phyloP scores from a whole-genome alignment of 2,329 filamentous ascomycete species.

The Cytospora leucostoma region DNA sequence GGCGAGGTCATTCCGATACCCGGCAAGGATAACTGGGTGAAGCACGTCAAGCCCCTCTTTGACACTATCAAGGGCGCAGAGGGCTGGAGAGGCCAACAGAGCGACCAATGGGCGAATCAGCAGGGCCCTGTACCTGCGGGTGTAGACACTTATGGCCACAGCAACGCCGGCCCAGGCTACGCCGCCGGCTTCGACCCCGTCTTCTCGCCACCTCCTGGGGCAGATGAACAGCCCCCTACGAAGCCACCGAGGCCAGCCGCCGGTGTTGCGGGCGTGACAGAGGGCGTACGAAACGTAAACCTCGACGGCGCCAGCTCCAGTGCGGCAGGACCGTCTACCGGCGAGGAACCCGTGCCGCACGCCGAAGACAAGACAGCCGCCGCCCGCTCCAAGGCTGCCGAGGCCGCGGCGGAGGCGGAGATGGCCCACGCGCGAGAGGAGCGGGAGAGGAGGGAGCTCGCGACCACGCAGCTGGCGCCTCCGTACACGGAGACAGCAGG shows the following conservation, averaged over 20 bases:
- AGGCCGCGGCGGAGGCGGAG: slow-evolving; percentile 31
- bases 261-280: slow-evolving; percentile 15
- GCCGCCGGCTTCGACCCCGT: slow-evolving; percentile 22
- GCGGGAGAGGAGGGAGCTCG: slow-evolving; percentile 20
- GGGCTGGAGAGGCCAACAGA: slow-evolving; percentile 32
- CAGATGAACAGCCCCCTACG: slow-evolving; percentile 1
- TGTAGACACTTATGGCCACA: slow-evolving; percentile 9
- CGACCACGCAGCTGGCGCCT: slow-evolving; percentile 28
- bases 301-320: slow-evolving; percentile 13
- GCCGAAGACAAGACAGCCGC: slow-evolving; percentile 14
- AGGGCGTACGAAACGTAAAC: slow-evolving; percentile 24
- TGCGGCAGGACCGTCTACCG: not conserved
- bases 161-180: slow-evolving; percentile 10
- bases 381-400: slow-evolving; percentile 31
- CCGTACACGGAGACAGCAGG: slow-evolving; percentile 33
- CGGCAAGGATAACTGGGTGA: slow-evolving; percentile 37
- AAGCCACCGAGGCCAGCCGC: slow-evolving; percentile 18
- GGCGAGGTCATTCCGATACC: slow-evolving; percentile 42
- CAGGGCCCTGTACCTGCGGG: slow-evolving; percentile 1
- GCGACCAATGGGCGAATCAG: slow-evolving; percentile 21
- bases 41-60: slow-evolving; percentile 36
- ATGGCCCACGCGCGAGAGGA: slow-evolving; percentile 18
- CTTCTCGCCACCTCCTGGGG: slow-evolving; percentile 6
- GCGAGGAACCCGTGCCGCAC: not conserved
- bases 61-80: slow-evolving; percentile 42